A percentile compares a stretch with the other conserved stretches of the same genome.
These are phyloP conservation scores for Prototheca stagnorum DNA, from an alignment of 163 green algal genomes.

Conservation along the genomic window DNA sequence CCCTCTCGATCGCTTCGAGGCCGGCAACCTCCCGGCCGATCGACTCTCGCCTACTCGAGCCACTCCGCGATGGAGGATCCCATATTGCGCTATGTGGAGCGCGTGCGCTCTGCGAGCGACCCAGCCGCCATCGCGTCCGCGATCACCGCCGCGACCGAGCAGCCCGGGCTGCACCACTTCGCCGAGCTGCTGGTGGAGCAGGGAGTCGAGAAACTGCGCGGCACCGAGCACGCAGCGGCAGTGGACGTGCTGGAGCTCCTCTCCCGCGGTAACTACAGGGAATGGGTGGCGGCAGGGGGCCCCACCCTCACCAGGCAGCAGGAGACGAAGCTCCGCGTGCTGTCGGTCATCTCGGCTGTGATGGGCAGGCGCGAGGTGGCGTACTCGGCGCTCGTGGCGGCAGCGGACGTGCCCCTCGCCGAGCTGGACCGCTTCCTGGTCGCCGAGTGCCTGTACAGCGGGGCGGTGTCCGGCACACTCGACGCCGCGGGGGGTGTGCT, in stretches of 20 bases:
- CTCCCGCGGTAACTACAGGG: constrained; percentile 54
- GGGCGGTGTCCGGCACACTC: constrained; percentile 52
- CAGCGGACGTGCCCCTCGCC: constrained; percentile 54
- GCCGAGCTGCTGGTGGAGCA: constrained; percentile 50
- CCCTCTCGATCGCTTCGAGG: too few species aligned
- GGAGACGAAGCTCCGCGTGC: constrained; percentile 59
- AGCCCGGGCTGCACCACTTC: constrained; percentile 60
- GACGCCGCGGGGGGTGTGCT: constrained; percentile 44
- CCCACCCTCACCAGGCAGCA: constrained; percentile 40
- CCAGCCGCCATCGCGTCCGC: too few species aligned
- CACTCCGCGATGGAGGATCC: too few species aligned
- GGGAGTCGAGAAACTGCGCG: neutral
- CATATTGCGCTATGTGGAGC: too few species aligned
- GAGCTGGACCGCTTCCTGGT: constrained; percentile 87
- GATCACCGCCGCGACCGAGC: constrained; percentile 40
- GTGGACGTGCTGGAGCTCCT: constrained; percentile 59
- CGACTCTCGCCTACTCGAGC: too few species aligned
- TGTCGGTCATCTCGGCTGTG: constrained; percentile 63
- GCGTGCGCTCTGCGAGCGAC: too few species aligned
- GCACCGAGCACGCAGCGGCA: constrained; percentile 27
- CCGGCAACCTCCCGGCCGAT: too few species aligned
- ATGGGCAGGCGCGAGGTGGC: constrained; percentile 34
- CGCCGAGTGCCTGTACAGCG: constrained; percentile 74
- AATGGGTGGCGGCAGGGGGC: neutral
- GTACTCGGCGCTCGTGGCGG: constrained; percentile 42